Evolutionary conservation across 148 eudicot species (phyloP).

Genomic region (Chenopodium suecicum): DNA sequence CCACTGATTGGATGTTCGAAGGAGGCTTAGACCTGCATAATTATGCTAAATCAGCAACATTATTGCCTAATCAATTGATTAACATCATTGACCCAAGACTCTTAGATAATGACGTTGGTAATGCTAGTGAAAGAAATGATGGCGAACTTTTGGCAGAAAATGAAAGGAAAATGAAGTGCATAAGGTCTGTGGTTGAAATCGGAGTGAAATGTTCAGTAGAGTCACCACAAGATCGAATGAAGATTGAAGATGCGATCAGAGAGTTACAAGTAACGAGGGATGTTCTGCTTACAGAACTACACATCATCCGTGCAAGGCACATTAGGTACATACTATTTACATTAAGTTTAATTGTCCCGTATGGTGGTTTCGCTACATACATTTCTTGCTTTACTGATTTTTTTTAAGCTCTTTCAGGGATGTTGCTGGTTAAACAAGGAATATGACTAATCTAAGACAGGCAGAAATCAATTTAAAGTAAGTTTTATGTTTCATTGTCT

Average conservation of each 20-base stretch:
- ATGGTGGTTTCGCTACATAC: too few species aligned
- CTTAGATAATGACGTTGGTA: not conserved
- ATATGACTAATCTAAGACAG: too few species aligned
- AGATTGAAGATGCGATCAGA: conserved; percentile 7
- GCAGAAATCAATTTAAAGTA: too few species aligned
- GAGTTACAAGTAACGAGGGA: conserved; percentile 8
- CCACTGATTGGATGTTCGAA: not conserved
- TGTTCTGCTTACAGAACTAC: not conserved
- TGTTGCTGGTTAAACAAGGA: too few species aligned
- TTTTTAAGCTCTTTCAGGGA: too few species aligned
- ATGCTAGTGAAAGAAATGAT: not conserved
- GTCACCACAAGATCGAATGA: conserved; percentile 26
- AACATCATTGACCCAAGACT: conserved; percentile 16
- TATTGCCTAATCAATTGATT: not conserved
- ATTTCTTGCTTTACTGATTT: too few species aligned
- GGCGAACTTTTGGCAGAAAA: not conserved
- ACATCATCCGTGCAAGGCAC: not conserved
- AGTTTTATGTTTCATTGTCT: too few species aligned
- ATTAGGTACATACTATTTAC: too few species aligned
- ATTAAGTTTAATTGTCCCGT: too few species aligned
- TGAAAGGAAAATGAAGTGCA: not conserved
- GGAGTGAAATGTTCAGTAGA: conserved; percentile 21
- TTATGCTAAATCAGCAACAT: conserved; percentile 5
- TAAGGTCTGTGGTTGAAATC: conserved; percentile 8
- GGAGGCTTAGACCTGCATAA: not conserved